Percentiles rank a stretch among this genome's conserved stretches.
Conservation (phyloP, 2,329 filamentous ascomycete genomes). For the Diaporthe citrichinensis region DNA sequence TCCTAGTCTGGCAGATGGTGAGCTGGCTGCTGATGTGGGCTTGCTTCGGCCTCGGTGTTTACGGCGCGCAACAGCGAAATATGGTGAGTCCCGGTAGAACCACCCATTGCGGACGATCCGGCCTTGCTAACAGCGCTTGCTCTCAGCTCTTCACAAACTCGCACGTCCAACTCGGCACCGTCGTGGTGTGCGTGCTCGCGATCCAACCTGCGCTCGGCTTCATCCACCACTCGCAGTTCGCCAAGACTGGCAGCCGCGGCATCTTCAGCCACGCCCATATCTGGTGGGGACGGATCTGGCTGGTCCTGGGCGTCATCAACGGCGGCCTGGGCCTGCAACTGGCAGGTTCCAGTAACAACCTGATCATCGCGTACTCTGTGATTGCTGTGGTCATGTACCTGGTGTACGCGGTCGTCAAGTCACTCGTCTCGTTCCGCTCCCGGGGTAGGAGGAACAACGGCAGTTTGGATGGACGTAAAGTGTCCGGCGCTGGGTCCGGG, state of each 20-base stretch:
- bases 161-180: constrained; percentile 70
- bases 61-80: constrained; percentile 57
- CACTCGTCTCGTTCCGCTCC: constrained; percentile 33
- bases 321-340: constrained; percentile 73
- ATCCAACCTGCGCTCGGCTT: constrained; percentile 72
- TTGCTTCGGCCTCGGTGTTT: constrained; percentile 71
- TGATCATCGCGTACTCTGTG: constrained; percentile 69
- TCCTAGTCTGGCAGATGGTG: constrained; percentile 60
- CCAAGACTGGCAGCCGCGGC: constrained; percentile 62
- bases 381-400: constrained; percentile 64
- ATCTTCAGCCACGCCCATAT: constrained; percentile 70
- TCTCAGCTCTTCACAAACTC: constrained; percentile 64
- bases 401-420: constrained; percentile 58
- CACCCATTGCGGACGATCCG: neutral
- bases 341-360: constrained; percentile 55
- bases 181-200: constrained; percentile 66
- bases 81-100: constrained; percentile 52
- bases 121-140: neutral
- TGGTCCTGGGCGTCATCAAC: constrained; percentile 73
- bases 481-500: constrained; percentile 25
- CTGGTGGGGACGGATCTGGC: constrained; percentile 72
- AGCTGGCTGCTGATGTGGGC: constrained; percentile 71
- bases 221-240: constrained; percentile 69
- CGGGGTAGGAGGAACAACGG: neutral
- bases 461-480: constrained; percentile 2